These are phyloP conservation scores for Hyphodiscus hymeniophilus DNA, from an alignment of 495 filamentous ascomycete genomes.

Conservation along the genomic window DNA sequence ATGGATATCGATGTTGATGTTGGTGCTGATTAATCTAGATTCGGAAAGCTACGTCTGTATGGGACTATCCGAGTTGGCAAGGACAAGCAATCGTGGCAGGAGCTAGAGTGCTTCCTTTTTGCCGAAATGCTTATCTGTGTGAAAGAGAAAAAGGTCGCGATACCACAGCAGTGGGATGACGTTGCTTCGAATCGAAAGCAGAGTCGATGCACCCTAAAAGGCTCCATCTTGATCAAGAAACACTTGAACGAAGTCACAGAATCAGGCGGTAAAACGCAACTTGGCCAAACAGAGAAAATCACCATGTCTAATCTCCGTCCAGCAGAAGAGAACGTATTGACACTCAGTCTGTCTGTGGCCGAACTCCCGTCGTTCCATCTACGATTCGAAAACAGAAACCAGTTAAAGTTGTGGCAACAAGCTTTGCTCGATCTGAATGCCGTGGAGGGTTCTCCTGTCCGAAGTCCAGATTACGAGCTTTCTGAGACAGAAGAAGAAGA, in stretches of 20 bases:
- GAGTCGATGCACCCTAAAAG: conserved; percentile 83
- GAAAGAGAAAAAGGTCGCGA: conserved; percentile 78
- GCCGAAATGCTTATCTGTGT: conserved; percentile 99
- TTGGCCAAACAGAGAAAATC: conserved; percentile 26
- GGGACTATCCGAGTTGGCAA: conserved; percentile 92
- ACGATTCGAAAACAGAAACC: conserved; percentile 74
- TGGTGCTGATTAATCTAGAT: conserved; percentile 42
- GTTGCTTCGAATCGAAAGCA: conserved; percentile 49
- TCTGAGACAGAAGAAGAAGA: conserved; percentile 91
- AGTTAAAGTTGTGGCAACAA: conserved; percentile 88
- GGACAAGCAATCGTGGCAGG: conserved; percentile 95
- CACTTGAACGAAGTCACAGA: conserved; percentile 86
- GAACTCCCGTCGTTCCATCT: conserved; percentile 98
- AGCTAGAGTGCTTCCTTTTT: conserved; percentile 95
- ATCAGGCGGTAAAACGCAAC: conserved; percentile 29
- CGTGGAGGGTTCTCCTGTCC: conserved; percentile 48
- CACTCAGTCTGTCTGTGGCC: conserved; percentile 82
- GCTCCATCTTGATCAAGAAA: conserved; percentile 97
- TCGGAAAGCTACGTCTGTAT: conserved; percentile 88
- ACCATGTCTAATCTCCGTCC: conserved; percentile 21
- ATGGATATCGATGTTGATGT: too few species aligned
- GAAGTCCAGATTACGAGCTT: conserved; percentile 67
- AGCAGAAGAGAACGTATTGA: conserved; percentile 74
- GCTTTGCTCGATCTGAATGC: conserved; percentile 78
- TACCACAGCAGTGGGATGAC: conserved; percentile 51